Evolutionary conservation across 306 rosid species (phyloP), one percentile per base, ranked within the genome.

Genomic region (Glycine latifolia): DNA sequence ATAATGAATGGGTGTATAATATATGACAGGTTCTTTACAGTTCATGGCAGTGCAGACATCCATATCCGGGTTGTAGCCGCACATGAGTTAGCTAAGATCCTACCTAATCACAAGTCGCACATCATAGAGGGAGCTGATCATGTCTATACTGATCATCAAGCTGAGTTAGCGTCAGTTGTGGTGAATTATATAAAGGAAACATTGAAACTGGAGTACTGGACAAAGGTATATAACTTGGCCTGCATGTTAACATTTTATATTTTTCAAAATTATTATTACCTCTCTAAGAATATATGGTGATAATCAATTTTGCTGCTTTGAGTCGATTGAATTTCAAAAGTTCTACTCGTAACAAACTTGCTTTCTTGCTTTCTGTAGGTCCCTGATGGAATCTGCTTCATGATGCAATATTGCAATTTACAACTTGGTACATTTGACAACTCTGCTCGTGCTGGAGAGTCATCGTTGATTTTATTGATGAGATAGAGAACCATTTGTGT

Each of bases 101-200:
- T 92, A 78, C 92, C 92, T 5, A 89, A 94, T 81, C 94, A 91
- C 92, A 84, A 94, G 78, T 53, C 91, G 20, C 93, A 62, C 53
- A 60, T 85, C 15, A 59, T 92, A 33, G 87, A 85, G 86, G 97
- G 97, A 58, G 97, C 94, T 66, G 83, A 91, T 77, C 97, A 91
- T 86, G 10, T 73, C 8, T 92, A 82, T 86, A 86, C 86, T 52
- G 44, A 82, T 6, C 87, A 90, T 55, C 92, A 87, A 83, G 84
- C 85, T 43, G 91, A 90, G 67, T 63, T 92, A 78, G 79, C 84
- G 7, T 83, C 93, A 6, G 65, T 75, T 6, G 94, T 91, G 11
- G 47, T 74, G 71, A 79, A 81, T 26, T 92, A 82, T 77, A 72
- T 92, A 4, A 90, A 85, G 85, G 85, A 86, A 79, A 73, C 84